Evolutionary conservation across 2,329 filamentous ascomycete genomes (phyloP).

Genomic region (Ophiobolus disseminans): DNA sequence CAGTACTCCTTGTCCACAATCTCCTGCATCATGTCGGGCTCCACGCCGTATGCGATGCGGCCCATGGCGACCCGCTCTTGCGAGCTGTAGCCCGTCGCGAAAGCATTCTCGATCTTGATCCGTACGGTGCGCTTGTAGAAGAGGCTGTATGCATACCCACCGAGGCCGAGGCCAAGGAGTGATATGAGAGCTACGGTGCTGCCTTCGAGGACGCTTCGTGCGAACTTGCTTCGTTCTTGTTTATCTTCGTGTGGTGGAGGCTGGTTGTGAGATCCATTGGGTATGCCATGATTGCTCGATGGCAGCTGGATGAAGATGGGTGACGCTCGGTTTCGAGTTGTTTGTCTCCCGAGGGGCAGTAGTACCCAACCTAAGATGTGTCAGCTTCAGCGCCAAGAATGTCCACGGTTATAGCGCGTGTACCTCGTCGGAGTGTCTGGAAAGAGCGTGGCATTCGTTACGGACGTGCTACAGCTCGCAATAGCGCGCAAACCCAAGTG

Average conservation of each 20-base stretch:
- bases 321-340: slow-evolving; percentile 19
- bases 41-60: slow-evolving; percentile 37
- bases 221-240: slow-evolving; percentile 38
- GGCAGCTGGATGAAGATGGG: slow-evolving; percentile 21
- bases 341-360: slow-evolving; percentile 33
- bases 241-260: slow-evolving; percentile 3
- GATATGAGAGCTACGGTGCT: slow-evolving; percentile 46
- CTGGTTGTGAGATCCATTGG: neutral
- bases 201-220: slow-evolving; percentile 43
- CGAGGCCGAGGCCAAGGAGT: slow-evolving; percentile 40
- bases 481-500: neutral
- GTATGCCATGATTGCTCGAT: neutral
- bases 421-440: slow-evolving; percentile 28
- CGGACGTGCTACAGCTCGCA: neutral
- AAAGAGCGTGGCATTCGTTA: slow-evolving; percentile 38
- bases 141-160: slow-evolving; percentile 43
- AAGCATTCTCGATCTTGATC: slow-evolving; percentile 45
- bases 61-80: slow-evolving; percentile 43
- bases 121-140: slow-evolving; percentile 42
- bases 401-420: neutral
- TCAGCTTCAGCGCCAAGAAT: slow-evolving; percentile 8
- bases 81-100: slow-evolving; percentile 42
- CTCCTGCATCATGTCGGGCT: slow-evolving; percentile 34
- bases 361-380: slow-evolving; percentile 35
- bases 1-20: slow-evolving; percentile 68